Evolutionary conservation across 2,329 filamentous ascomycete species (phyloP).

Genomic region (Penicillium polonicum): DNA sequence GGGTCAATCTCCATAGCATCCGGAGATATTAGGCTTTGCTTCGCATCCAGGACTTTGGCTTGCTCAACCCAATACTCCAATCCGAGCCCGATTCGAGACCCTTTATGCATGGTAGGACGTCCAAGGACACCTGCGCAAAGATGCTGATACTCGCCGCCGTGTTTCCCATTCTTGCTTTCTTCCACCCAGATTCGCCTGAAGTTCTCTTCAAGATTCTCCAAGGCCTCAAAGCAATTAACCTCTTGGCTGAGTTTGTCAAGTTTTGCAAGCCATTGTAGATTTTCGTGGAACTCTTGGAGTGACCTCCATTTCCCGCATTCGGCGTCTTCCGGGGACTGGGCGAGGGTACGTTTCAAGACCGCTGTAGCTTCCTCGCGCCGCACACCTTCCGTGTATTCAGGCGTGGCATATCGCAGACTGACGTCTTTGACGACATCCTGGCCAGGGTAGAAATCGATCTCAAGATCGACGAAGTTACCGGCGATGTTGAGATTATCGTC

Average conservation of each 20-base stretch:
- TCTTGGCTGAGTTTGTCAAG: constrained; percentile 46
- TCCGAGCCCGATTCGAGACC: constrained; percentile 40
- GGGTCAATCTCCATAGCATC: constrained; percentile 38
- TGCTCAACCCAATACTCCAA: constrained; percentile 46
- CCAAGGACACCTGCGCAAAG: constrained; percentile 44
- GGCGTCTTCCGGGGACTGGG: constrained; percentile 33
- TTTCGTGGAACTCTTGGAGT: constrained; percentile 42
- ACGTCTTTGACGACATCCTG: constrained; percentile 45
- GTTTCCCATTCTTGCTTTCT: constrained; percentile 36
- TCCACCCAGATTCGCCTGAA: constrained; percentile 46
- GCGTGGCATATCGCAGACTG: constrained; percentile 44
- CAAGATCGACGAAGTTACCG: constrained; percentile 48
- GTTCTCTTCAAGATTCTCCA: constrained; percentile 45
- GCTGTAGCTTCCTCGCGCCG: constrained; percentile 44
- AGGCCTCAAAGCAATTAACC: constrained; percentile 48
- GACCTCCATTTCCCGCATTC: constrained; percentile 38
- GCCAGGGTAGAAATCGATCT: constrained; percentile 45
- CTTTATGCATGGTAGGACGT: constrained; percentile 43
- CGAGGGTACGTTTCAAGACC: constrained; percentile 43
- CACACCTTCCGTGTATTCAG: constrained; percentile 42
- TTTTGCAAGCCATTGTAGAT: constrained; percentile 46
- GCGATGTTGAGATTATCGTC: constrained; percentile 48
- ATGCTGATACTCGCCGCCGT: constrained; percentile 36
- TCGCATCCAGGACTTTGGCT: constrained; percentile 35
- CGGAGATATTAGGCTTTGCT: constrained; percentile 23